Conservation (phyloP, 1,139 yeast species). For the Saccharomyces hybrid region DNA sequence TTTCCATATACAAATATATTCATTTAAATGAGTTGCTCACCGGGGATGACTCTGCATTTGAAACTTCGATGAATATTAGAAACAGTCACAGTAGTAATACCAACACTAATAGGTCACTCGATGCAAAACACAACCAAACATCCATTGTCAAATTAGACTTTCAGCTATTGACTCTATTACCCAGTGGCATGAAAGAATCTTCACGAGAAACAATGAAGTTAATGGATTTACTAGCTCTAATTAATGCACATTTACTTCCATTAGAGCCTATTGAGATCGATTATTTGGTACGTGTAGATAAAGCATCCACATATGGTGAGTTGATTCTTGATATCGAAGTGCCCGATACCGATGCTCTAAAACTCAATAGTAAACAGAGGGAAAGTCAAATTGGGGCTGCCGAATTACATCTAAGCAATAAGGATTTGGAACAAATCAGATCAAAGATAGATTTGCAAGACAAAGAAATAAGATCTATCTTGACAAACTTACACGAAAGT, state of each 20-base stretch:
- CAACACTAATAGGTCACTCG: neutral
- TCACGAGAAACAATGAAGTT: constrained; percentile 16
- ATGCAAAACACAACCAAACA: neutral
- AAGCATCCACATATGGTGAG: constrained; percentile 70
- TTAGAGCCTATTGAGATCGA: constrained; percentile 65
- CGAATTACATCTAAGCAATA: neutral
- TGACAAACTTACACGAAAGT: constrained; percentile 42
- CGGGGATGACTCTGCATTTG: constrained; percentile 4
- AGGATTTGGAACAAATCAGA: constrained; percentile 2
- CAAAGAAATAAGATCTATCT: neutral
- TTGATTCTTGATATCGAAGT: constrained; percentile 60
- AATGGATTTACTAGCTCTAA: constrained; percentile 1
- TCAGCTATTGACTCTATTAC: neutral
- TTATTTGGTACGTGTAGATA: constrained; percentile 61
- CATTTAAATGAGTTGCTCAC: neutral
- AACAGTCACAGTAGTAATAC: neutral
- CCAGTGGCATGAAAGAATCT: neutral
- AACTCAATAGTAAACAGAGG: neutral
- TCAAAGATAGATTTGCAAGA: neutral
- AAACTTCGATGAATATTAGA: neutral
- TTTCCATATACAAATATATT: constrained; percentile 71
- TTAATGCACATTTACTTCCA: constrained; percentile 50
- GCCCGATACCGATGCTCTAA: constrained; percentile 7
- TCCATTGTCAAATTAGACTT: neutral
- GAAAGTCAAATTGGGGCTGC: neutral